These are phyloP conservation scores for Entomortierella beljakovae DNA, from an alignment of 192 early-diverging fungal species.

Conservation along the genomic window DNA sequence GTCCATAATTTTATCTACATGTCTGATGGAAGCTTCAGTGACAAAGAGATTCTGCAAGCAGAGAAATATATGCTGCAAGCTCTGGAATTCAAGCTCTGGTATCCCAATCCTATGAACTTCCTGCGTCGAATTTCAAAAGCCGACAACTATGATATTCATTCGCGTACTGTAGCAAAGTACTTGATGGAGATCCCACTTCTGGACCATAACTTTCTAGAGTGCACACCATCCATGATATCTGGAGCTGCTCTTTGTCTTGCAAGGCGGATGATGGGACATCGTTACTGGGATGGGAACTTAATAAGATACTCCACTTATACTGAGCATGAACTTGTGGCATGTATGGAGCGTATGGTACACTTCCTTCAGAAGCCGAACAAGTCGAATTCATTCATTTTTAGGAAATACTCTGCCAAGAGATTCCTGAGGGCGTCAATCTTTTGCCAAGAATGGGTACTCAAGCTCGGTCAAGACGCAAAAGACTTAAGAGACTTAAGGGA, in stretches of 20 bases:
- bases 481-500: background rate
- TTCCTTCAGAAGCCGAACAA: constrained; percentile 66
- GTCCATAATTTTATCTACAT: constrained; percentile 89
- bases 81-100: constrained; percentile 88
- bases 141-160: constrained; percentile 90
- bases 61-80: constrained; percentile 93
- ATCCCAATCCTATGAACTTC: constrained; percentile 94
- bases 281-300: constrained; percentile 79
- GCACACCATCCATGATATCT: constrained; percentile 79
- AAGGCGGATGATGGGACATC: constrained; percentile 79
- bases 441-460: constrained; percentile 84
- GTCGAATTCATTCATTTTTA: constrained; percentile 76
- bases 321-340: constrained; percentile 71
- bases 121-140: constrained; percentile 89
- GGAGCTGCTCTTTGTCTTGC: constrained; percentile 86
- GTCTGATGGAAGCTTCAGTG: constrained; percentile 81
- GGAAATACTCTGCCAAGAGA: constrained; percentile 86
- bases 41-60: constrained; percentile 89
- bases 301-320: constrained; percentile 85
- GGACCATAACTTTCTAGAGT: constrained; percentile 83
- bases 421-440: constrained; percentile 87
- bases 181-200: constrained; percentile 94
- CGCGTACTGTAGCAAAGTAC: constrained; percentile 94
- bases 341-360: constrained; percentile 76
- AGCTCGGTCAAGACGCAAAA: background rate